These are phyloP conservation scores for Ogataea neopini DNA, from an alignment of 805 yeast genomes.

Conservation along the genomic window DNA sequence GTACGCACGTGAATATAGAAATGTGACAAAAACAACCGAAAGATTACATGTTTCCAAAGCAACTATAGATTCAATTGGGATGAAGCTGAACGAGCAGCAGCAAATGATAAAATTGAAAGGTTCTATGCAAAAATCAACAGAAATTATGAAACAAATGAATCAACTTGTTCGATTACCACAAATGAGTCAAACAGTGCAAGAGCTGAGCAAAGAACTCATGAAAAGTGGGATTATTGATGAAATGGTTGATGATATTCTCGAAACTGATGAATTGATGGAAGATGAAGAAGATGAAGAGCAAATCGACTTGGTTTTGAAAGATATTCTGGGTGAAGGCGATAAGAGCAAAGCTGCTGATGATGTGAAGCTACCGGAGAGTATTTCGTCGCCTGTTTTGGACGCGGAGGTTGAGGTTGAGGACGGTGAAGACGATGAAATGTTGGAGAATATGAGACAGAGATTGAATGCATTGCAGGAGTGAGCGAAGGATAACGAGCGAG, in stretches of 20 bases:
- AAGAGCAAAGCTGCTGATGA: conserved; percentile 25
- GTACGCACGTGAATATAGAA: conserved; percentile 80
- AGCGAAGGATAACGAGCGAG: not conserved
- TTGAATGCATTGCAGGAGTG: conserved; percentile 76
- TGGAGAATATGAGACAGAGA: conserved; percentile 87
- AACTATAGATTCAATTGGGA: conserved; percentile 77
- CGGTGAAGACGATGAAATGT: conserved; percentile 69
- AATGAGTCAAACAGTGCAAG: conserved; percentile 78
- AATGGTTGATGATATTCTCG: conserved; percentile 91
- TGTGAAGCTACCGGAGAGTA: conserved; percentile 20
- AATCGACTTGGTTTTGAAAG: conserved; percentile 60
- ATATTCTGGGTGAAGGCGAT: conserved; percentile 42
- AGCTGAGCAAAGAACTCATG: conserved; percentile 81
- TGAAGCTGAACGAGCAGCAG: conserved; percentile 92
- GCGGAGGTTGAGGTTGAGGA: conserved; percentile 26
- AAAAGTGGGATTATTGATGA: conserved; percentile 87
- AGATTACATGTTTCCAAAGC: conserved; percentile 80
- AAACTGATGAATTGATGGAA: conserved; percentile 61
- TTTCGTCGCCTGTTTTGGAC: conserved; percentile 21
- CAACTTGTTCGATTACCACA: conserved; percentile 76
- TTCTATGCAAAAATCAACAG: conserved; percentile 74
- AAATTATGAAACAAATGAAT: conserved; percentile 87
- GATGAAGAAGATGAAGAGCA: conserved; percentile 63
- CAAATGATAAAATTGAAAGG: conserved; percentile 81
- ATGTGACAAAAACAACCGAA: conserved; percentile 69